Base-by-base conservation (phyloP, 2,329 filamentous ascomycete species). In the Fusarium chuoi region DNA sequence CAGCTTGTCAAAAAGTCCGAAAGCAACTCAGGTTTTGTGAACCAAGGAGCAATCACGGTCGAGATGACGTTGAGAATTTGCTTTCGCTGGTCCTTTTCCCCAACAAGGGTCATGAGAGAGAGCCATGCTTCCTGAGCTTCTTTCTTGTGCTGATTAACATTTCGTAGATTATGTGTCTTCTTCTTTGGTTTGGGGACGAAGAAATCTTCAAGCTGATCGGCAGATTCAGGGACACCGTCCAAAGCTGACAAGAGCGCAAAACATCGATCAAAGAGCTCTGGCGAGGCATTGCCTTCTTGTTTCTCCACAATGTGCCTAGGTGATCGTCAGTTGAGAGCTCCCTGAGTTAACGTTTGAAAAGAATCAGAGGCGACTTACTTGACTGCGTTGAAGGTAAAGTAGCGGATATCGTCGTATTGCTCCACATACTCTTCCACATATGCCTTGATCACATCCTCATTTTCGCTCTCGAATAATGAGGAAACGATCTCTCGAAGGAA, bases 1-100 rank as follows among this genome's bases (percentile, higher is more conserved):
- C 92, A 97, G 83, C 96, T 94, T n/a, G 95, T 98, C 62, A 99
- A 85, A 82, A 98, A 99, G 84, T 99, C 96, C 87, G 98, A 95
- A 39, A 99, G 88, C 45, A 97, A 87, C 79, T 98, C 96, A 4
- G 95, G 93, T 70, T 94, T 93, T 54, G 87, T 89, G 83, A 98
- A 98, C 93, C 94, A 97, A 2, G 96, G 95, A 30, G 93, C 93
- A 76, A 98, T 94, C 39, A 91, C 91, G 46, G 89, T 89, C 5
- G 94, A 91, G 83, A 97, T 92, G 70, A 93, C 88, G 68, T 90
- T 88, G 54, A 99, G 87, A 6, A 98, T 87, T 55, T 87, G 86
- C 81, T 98, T 98, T 58, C 93, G 91, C 80, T 97, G 93, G 22
- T 92, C 89, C 71, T 91, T 90, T 55, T 87, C 89, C 56, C 95